Conservation (phyloP, 2,329 filamentous ascomycete genomes). For the Paecilomyces fulvus region DNA sequence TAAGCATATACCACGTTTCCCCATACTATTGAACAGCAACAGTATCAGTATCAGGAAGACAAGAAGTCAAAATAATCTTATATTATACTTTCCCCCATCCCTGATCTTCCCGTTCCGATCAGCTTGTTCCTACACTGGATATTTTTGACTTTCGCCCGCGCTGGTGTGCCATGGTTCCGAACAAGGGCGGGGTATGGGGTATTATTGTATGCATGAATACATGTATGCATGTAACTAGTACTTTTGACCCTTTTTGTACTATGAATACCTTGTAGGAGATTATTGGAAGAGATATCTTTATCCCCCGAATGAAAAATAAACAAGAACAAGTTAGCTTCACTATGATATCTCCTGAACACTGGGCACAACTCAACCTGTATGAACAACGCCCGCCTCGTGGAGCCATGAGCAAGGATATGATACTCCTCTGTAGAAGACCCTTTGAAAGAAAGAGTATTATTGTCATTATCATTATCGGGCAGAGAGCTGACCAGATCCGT, state of each 20-base stretch:
- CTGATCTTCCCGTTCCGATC: not conserved
- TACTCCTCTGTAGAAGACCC: constrained; percentile 30
- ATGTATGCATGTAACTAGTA: not conserved
- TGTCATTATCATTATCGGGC: constrained; percentile 5
- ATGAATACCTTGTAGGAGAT: not conserved
- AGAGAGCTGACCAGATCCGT: constrained; percentile 14
- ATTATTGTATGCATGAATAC: not conserved
- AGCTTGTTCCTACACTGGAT: not conserved
- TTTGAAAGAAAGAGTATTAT: constrained; percentile 14
- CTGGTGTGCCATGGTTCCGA: not conserved
- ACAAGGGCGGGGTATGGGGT: not conserved
- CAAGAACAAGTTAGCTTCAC: not conserved
- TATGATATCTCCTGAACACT: not conserved
- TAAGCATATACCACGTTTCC: no score
- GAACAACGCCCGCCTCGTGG: not conserved
- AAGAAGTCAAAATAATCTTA: not conserved
- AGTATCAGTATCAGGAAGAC: not conserved
- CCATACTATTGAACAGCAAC: no score
- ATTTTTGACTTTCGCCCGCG: not conserved
- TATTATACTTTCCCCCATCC: not conserved
- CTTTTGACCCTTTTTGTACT: no score
- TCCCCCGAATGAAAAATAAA: no score
- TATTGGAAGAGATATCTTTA: not conserved
- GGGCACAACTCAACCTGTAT: not conserved
- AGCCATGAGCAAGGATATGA: constrained; percentile 75